These are phyloP conservation scores for Pseudevernia furfuracea DNA, from an alignment of 495 filamentous ascomycete genomes.

Conservation along the genomic window DNA sequence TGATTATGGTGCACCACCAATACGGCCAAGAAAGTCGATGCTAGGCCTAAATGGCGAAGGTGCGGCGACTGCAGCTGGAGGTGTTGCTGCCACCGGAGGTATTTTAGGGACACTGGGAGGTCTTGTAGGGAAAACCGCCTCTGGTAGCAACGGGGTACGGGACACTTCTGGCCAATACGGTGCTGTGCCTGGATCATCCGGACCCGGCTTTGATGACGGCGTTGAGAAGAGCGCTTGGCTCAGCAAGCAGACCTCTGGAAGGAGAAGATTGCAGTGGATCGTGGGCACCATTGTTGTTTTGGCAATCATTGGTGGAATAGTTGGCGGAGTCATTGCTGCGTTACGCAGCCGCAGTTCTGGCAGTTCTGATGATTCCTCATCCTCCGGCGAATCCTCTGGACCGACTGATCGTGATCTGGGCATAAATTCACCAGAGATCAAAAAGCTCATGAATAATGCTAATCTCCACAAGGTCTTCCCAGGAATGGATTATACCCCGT, in stretches of 20 bases:
- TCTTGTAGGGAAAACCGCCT: slow-evolving; percentile 32
- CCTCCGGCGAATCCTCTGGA: slow-evolving; percentile 23
- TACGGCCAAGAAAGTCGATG: slow-evolving; percentile 41
- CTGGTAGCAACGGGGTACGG: slow-evolving; percentile 20
- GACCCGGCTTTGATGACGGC: slow-evolving; percentile 27
- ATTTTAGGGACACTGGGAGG: slow-evolving; percentile 37
- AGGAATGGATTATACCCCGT: slow-evolving; percentile 93
- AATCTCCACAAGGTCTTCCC: slow-evolving; percentile 89
- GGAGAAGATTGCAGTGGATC: slow-evolving; percentile 65
- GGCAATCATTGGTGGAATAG: slow-evolving; percentile 60
- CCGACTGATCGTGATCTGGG: slow-evolving; percentile 58
- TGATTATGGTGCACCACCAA: slow-evolving; percentile 54
- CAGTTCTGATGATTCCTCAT: slow-evolving; percentile 23
- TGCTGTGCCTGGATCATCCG: slow-evolving; percentile 41
- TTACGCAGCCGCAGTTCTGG: slow-evolving; percentile 30
- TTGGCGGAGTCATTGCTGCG: slow-evolving; percentile 72
- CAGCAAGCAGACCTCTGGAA: slow-evolving; percentile 47
- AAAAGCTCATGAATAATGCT: slow-evolving; percentile 68
- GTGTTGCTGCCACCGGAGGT: slow-evolving; percentile 49
- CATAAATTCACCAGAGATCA: slow-evolving; percentile 70
- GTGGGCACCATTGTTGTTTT: slow-evolving; percentile 53
- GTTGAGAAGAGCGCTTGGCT: slow-evolving; percentile 53
- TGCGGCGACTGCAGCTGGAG: slow-evolving; percentile 42
- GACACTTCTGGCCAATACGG: slow-evolving; percentile 41
- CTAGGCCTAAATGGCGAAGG: slow-evolving; percentile 43